phyloP scores from a whole-genome alignment of 805 yeast species.

The Kodamaea hsintzibuensis region DNA sequence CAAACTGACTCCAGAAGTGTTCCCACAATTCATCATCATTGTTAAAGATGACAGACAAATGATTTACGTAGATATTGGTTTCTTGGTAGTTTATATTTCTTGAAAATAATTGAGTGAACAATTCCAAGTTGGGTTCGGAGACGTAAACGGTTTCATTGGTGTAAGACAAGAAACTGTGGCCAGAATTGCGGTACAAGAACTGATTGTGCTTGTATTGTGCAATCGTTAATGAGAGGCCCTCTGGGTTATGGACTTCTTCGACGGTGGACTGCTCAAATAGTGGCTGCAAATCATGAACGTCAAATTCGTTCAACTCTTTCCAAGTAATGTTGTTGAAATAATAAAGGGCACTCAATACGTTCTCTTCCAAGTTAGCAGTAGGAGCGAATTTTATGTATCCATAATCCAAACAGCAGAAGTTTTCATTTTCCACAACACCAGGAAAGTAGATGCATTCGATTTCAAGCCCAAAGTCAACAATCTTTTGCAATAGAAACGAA shows the following conservation, averaged over 20 bases:
- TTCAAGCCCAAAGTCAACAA: constrained; percentile 44
- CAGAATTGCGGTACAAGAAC: constrained; percentile 16
- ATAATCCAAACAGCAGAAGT: constrained; percentile 26
- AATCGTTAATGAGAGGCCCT: constrained; percentile 27
- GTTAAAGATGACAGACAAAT: constrained; percentile 53
- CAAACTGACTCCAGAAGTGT: constrained; percentile 41
- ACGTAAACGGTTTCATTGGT: background rate
- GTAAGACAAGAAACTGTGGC: constrained; percentile 6
- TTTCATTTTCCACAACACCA: constrained; percentile 1
- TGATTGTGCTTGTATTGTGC: constrained; percentile 41
- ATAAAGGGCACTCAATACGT: constrained; percentile 50
- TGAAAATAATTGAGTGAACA: constrained; percentile 14
- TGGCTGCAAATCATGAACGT: constrained; percentile 9
- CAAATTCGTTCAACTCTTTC: constrained; percentile 38
- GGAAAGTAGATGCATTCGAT: constrained; percentile 59
- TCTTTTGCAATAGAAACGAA: constrained; percentile 42
- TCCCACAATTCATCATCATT: constrained; percentile 52
- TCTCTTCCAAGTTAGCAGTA: constrained; percentile 35
- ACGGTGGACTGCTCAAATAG: constrained; percentile 3
- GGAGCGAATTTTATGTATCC: constrained; percentile 54
- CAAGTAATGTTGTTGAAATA: constrained; percentile 48
- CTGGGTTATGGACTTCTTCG: background rate
- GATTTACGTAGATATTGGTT: constrained; percentile 71
- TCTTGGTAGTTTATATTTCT: constrained; percentile 50
- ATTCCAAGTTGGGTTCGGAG: constrained; percentile 4